Evolutionary conservation across 257 asterid species (phyloP).

Genomic region (Ophiorrhiza pumila): DNA sequence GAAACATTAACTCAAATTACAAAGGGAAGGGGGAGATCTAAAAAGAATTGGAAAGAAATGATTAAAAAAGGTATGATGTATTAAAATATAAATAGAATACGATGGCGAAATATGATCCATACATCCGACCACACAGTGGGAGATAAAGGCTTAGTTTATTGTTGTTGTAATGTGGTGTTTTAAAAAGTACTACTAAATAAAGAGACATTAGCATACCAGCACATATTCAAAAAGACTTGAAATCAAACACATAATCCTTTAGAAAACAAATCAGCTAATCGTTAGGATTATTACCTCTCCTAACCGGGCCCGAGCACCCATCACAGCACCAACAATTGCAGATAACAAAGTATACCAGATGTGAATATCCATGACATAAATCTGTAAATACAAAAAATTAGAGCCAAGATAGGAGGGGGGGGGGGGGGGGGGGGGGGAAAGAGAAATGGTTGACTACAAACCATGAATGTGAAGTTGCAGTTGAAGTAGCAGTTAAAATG

Average conservation of each 20-base stretch:
- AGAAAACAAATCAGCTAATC: slow-evolving; percentile 8
- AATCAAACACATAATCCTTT: slow-evolving; percentile 10
- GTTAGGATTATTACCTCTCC: slow-evolving; percentile 64
- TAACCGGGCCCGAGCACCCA: slow-evolving; percentile 91
- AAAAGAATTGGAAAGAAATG: too few species aligned
- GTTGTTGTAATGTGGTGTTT: too few species aligned
- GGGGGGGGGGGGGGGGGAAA: too few species aligned
- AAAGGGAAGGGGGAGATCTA: too few species aligned
- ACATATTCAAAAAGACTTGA: background rate
- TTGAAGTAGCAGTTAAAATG: background rate
- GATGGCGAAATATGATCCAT: too few species aligned
- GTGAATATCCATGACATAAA: slow-evolving; percentile 93
- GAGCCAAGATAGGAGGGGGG: background rate
- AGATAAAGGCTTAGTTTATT: too few species aligned
- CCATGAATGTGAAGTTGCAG: background rate
- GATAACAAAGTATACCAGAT: slow-evolving; percentile 88
- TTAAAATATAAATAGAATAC: too few species aligned
- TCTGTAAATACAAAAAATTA: slow-evolving; percentile 37
- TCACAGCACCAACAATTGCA: slow-evolving; percentile 95
- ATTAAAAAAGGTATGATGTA: too few species aligned
- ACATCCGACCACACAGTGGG: too few species aligned
- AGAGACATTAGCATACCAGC: slow-evolving; percentile 4
- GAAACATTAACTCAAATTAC: too few species aligned
- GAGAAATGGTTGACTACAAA: background rate
- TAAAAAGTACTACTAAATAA: slow-evolving; percentile 4